Evolutionary conservation across 1,284 basidiomycete species (phyloP).

Genomic region (Porogramme epimiltina): DNA sequence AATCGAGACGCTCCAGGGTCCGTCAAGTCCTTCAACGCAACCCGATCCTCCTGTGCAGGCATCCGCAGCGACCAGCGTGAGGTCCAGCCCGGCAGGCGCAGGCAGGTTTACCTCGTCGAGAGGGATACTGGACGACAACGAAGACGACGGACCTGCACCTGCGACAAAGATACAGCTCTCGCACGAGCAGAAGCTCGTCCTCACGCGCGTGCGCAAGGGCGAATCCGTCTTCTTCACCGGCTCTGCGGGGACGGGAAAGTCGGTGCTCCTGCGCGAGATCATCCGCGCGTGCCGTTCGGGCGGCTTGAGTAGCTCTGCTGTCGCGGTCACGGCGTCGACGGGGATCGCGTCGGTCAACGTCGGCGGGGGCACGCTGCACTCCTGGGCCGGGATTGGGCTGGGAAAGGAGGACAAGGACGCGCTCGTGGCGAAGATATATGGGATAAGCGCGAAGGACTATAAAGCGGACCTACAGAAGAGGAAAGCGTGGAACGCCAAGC

Average conservation of each 20-base stretch:
- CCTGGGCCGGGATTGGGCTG: conserved; percentile 89
- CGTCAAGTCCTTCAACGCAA: no score
- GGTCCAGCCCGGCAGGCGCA: no score
- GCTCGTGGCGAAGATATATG: conserved; percentile 68
- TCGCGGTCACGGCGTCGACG: conserved; percentile 67
- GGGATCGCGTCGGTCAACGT: conserved; percentile 96
- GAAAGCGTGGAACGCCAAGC: conserved; percentile 39
- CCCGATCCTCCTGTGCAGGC: not conserved
- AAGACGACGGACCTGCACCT: not conserved
- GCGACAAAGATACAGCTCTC: conserved; percentile 33
- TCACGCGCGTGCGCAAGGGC: conserved; percentile 56
- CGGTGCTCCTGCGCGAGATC: conserved; percentile 89
- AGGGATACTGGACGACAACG: no score
- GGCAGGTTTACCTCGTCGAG: no score
- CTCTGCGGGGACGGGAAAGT: conserved; percentile 90
- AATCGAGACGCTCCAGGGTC: conserved; percentile 2
- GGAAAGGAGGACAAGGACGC: conserved; percentile 70
- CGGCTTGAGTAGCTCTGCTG: conserved; percentile 3
- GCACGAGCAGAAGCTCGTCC: conserved; percentile 58
- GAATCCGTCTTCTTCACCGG: conserved; percentile 83
- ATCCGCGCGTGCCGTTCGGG: conserved; percentile 52
- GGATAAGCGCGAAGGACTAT: conserved; percentile 31
- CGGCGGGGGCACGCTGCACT: conserved; percentile 91
- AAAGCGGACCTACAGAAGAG: conserved; percentile 44
- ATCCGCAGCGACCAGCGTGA: no score